A percentile compares a stretch with the other conserved stretches of the same genome.
Conservation (phyloP, 73 alveolate genomes). For the Paramecium caudatum region DNA sequence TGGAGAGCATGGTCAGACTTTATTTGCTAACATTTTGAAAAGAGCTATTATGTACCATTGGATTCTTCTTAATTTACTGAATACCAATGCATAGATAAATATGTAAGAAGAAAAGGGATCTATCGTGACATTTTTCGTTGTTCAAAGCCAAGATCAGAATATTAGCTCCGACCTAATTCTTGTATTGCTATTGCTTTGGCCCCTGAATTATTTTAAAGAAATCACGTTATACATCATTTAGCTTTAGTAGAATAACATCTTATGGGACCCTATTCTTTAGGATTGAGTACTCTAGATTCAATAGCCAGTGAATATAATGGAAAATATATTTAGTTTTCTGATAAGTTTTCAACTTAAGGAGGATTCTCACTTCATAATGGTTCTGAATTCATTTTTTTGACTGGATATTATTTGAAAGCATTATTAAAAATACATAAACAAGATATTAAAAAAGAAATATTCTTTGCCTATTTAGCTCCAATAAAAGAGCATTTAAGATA, state of each 20-base stretch:
- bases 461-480: constrained; percentile 62
- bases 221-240: constrained; percentile 86
- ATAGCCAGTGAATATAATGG: constrained; percentile 72
- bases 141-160: constrained; percentile 86
- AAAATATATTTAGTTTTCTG: constrained; percentile 72
- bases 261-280: constrained; percentile 60
- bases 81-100: constrained; percentile 30
- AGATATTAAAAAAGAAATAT: constrained; percentile 63
- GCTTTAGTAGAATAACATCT: constrained; percentile 82
- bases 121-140: constrained; percentile 85
- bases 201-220: constrained; percentile 91
- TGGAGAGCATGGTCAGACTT: constrained; percentile 85
- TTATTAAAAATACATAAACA: constrained; percentile 56
- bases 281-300: constrained; percentile 75
- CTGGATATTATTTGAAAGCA: constrained; percentile 79
- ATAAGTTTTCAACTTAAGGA: constrained; percentile 64
- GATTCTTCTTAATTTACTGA: constrained; percentile 68
- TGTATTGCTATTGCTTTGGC: constrained; percentile 96
- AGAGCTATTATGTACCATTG: constrained; percentile 86
- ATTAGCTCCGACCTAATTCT: constrained; percentile 93
- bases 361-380: constrained; percentile 81
- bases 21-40: constrained; percentile 87
- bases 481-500: neutral
- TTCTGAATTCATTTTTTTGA: constrained; percentile 76
- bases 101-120: constrained; percentile 67